Evolutionary conservation across 2,329 filamentous ascomycete species (phyloP).

Genomic region (Lecanicillium sp.): DNA sequence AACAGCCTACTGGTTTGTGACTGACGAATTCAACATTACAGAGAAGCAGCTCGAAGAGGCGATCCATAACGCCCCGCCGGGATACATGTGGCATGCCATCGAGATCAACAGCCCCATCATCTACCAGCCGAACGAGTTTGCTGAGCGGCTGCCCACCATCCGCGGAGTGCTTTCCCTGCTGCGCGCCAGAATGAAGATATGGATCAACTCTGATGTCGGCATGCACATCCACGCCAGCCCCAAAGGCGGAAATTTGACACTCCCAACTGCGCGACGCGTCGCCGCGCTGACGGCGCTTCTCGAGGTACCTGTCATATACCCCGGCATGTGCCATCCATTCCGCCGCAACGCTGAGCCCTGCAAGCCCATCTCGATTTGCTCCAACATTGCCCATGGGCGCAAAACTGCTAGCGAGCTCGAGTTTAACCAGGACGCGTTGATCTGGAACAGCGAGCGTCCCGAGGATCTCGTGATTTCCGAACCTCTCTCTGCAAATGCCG

Average conservation of each 20-base stretch:
- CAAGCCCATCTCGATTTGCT: slow-evolving; percentile 18
- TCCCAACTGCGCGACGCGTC: slow-evolving; percentile 18
- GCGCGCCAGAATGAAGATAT: slow-evolving; percentile 18
- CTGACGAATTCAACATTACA: slow-evolving; percentile 20
- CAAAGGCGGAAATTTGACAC: slow-evolving; percentile 11
- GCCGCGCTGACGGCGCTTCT: slow-evolving; percentile 20
- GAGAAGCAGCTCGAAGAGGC: slow-evolving; percentile 16
- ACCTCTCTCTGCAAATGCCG: too few species aligned
- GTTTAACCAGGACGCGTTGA: too few species aligned
- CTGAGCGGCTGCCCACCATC: slow-evolving; percentile 19
- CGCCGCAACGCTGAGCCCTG: slow-evolving; percentile 19
- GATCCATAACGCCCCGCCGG: slow-evolving; percentile 16
- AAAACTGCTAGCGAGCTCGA: too few species aligned
- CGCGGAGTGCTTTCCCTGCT: slow-evolving; percentile 17
- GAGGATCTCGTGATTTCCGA: too few species aligned
- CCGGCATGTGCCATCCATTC: slow-evolving; percentile 20
- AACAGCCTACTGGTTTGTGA: slow-evolving; percentile 20
- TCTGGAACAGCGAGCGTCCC: too few species aligned
- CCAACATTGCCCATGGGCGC: slow-evolving; percentile 18
- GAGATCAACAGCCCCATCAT: slow-evolving; percentile 24
- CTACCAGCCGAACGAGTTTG: slow-evolving; percentile 16
- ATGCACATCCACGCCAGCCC: slow-evolving; percentile 24
- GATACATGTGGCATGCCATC: slow-evolving; percentile 21
- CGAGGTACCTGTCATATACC: slow-evolving; percentile 20
- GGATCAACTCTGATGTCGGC: slow-evolving; percentile 22